Evolutionary conservation across 108 stramenopile genomes (phyloP).

Genomic region (Cyclotella cryptica): DNA sequence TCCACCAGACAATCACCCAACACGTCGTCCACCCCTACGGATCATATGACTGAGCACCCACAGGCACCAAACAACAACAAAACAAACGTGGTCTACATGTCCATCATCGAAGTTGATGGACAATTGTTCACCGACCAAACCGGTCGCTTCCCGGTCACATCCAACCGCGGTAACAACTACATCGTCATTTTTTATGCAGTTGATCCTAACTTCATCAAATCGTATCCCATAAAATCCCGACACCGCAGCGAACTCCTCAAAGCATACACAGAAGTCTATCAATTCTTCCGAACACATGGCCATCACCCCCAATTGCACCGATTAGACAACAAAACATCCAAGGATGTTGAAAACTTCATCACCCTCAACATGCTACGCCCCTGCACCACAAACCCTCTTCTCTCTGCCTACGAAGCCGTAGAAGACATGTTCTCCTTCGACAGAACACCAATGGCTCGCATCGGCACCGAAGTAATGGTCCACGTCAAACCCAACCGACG

Average conservation of each 20-base stretch:
- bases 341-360: conserved; percentile 3
- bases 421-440: no score
- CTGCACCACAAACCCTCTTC: no score
- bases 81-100: conserved; percentile 29
- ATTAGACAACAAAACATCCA: conserved; percentile 27
- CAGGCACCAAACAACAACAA: conserved; percentile 8
- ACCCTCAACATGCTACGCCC: conserved; percentile 56
- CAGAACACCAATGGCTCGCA: no score
- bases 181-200: conserved; percentile 47
- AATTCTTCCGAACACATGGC: neutral
- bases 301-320: conserved; percentile 11
- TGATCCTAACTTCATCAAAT: conserved; percentile 47
- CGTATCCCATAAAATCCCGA: conserved; percentile 22
- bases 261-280: conserved; percentile 7
- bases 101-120: conserved; percentile 13
- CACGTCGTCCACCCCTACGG: neutral
- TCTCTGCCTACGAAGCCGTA: no score
- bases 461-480: no score
- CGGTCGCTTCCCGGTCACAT: conserved; percentile 38
- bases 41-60: neutral
- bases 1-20: conserved; percentile 28
- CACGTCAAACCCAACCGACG: no score
- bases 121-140: conserved; percentile 45
- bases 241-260: neutral
- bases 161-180: conserved; percentile 37